Base-by-base conservation (phyloP, 1,284 basidiomycete genomes). In the Rhodotorula sp. region DNA sequence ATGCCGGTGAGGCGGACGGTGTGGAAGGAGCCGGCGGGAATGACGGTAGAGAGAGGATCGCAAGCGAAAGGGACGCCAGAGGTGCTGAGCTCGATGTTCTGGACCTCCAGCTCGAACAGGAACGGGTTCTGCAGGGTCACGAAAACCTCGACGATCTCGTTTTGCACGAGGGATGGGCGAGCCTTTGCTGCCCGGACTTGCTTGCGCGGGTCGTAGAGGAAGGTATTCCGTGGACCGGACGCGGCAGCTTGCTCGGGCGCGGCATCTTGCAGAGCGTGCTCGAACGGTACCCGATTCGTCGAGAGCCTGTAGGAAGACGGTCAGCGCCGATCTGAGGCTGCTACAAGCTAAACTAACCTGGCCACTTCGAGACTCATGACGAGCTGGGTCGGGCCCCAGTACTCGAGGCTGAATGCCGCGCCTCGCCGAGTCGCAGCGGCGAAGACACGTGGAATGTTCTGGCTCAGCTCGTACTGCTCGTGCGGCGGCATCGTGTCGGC, bases 111-210 rank as follows among this genome's bases (percentile, higher is more conserved):
- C 69, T 94, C 91, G 79, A 98, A 93, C 1, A 90, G 86, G 77
- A 90, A 95, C 0, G 92, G 91, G 78, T 99, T 99, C 69, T 88
- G 86, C n/a, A 99, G 81, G 17, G 90, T 89, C 39, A 97, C 84
- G 36, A 88, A 84, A 72, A 97, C 86, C 74, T 95, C 91, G 27
- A 93, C 82, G 6, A 81, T 80, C 80, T 99, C 95, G 72, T 90
- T 89, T 78, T 91, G 90, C 3, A 95, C 90, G 7, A 94, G 84
- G 53, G 82, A 80, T 5, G 64, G 52, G 4, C 32, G 30, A 2
- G 52, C 27, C 46, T 54, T 54, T 2, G 52, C 32, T 4, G 84
- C 81, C 75, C 86, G 75, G 62, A 80, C 88, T 49, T 80, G 62
- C 57, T 90, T 83, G 1, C 68, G 57, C 17, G 93, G 93, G 78